A percentile compares a stretch with the other conserved stretches of the same genome.
Conservation (phyloP, 2,329 filamentous ascomycete species). For the Cladosporium colombiae region DNA sequence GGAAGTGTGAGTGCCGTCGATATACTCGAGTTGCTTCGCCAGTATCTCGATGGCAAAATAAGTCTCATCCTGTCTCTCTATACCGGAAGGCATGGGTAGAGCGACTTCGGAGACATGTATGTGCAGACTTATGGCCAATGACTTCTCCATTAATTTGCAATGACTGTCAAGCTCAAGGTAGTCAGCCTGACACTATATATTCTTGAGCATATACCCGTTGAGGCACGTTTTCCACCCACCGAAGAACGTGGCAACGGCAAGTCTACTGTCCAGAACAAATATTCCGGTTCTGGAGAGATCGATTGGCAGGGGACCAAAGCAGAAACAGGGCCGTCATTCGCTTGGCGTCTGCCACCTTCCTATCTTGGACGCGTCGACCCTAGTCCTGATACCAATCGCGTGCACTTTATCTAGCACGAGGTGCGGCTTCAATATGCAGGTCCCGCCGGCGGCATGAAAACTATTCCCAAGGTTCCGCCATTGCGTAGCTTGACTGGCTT, state of each 20-base stretch:
- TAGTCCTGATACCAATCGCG: slow-evolving; percentile 13
- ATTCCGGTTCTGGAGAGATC: neutral
- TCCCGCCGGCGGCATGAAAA: slow-evolving; percentile 1
- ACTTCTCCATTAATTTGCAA: neutral
- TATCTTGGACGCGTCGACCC: neutral
- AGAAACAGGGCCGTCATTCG: slow-evolving; percentile 1
- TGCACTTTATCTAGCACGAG: slow-evolving; percentile 8
- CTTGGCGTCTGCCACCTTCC: slow-evolving; percentile 17
- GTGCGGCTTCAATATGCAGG: slow-evolving; percentile 12
- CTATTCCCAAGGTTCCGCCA: neutral
- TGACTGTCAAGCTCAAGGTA: neutral
- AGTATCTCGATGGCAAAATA: too few species aligned
- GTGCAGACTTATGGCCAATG: neutral
- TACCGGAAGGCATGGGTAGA: neutral
- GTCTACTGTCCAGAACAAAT: neutral
- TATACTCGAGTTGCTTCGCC: too few species aligned
- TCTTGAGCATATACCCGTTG: neutral
- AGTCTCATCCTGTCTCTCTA: too few species aligned
- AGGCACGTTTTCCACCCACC: neutral
- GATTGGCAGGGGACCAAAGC: neutral
- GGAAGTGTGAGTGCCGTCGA: too few species aligned
- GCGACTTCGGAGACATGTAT: neutral
- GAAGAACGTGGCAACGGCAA: neutral
- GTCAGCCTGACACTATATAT: neutral
- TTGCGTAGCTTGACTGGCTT: neutral